A percentile compares a stretch with the other conserved stretches of the same genome.
Conservation (phyloP, 2,329 filamentous ascomycete species). For the Coniochaeta ligniaria region DNA sequence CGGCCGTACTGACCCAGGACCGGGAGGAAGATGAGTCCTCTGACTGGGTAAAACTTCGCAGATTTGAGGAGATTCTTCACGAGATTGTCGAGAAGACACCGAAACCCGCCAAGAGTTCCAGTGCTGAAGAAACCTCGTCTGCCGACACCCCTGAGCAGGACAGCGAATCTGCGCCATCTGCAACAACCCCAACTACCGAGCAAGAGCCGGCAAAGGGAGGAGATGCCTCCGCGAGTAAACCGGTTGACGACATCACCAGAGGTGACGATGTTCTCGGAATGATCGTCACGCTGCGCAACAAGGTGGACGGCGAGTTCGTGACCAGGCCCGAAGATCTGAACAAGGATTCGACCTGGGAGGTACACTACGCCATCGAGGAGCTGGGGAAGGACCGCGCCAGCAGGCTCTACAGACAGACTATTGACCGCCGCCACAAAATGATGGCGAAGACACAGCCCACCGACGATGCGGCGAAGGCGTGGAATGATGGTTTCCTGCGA, state of each 20-base stretch:
- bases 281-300: conserved; percentile 65
- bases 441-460: conserved; percentile 40
- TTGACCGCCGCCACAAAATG: conserved; percentile 18
- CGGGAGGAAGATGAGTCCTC: conserved; percentile 14
- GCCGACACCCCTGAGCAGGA: conserved; percentile 3
- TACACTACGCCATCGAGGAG: conserved; percentile 74
- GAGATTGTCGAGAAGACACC: conserved; percentile 33
- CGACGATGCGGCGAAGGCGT: conserved; percentile 33
- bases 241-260: background rate
- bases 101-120: background rate
- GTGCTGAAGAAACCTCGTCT: background rate
- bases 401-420: conserved; percentile 38
- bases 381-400: conserved; percentile 37
- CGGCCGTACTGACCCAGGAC: conserved; percentile 9
- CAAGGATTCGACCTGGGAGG: conserved; percentile 48
- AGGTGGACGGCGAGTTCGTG: conserved; percentile 59
- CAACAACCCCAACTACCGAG: background rate
- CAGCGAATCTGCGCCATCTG: background rate
- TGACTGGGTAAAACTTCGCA: conserved; percentile 32
- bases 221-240: background rate
- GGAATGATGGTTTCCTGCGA: conserved; percentile 40
- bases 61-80: conserved; percentile 44
- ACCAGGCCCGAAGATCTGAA: conserved; percentile 48
- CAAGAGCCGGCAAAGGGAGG: conserved; percentile 3
- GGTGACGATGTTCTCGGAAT: conserved; percentile 52